Evolutionary conservation across 768 basidiomycete genomes (phyloP).

Genomic region (Mycena polygramma): DNA sequence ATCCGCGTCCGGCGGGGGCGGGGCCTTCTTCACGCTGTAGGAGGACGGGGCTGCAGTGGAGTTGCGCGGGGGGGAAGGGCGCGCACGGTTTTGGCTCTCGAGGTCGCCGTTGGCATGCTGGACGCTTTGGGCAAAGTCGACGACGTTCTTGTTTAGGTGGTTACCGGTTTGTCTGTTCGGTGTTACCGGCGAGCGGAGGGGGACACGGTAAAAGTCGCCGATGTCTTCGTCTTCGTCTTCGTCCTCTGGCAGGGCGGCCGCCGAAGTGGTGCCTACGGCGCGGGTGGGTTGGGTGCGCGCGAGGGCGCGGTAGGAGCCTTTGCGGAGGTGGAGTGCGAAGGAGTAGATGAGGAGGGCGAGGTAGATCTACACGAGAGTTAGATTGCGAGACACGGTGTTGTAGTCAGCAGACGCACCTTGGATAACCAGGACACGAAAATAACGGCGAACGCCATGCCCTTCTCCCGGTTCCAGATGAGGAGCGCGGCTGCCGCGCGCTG

Average conservation of each 20-base stretch:
- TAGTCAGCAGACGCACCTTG: slow-evolving; percentile 71
- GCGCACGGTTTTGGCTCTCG: slow-evolving; percentile 25
- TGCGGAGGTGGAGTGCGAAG: slow-evolving; percentile 91
- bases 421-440: slow-evolving; percentile 87
- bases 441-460: slow-evolving; percentile 81
- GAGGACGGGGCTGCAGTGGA: slow-evolving; percentile 22
- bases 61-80: slow-evolving; percentile 2
- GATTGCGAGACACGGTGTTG: too few relatives aligned
- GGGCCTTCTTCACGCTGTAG: slow-evolving; percentile 9
- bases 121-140: slow-evolving; percentile 10
- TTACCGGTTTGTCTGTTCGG: slow-evolving; percentile 9
- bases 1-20: slow-evolving; percentile 16
- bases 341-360: slow-evolving; percentile 93
- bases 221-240: slow-evolving; percentile 72
- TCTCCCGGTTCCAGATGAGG: slow-evolving; percentile 91
- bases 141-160: slow-evolving; percentile 14
- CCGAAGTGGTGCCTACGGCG: slow-evolving; percentile 32
- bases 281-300: slow-evolving; percentile 62
- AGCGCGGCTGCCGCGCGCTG: slow-evolving; percentile 81
- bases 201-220: slow-evolving; percentile 78
- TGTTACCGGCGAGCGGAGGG: slow-evolving; percentile 54
- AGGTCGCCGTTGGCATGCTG: background rate
- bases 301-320: slow-evolving; percentile 90
- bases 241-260: slow-evolving; percentile 48
- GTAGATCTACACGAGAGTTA: slow-evolving; percentile 73